These are phyloP conservation scores for Penicillium sp. DNA, from an alignment of 2,329 filamentous ascomycete species.

Conservation along the genomic window DNA sequence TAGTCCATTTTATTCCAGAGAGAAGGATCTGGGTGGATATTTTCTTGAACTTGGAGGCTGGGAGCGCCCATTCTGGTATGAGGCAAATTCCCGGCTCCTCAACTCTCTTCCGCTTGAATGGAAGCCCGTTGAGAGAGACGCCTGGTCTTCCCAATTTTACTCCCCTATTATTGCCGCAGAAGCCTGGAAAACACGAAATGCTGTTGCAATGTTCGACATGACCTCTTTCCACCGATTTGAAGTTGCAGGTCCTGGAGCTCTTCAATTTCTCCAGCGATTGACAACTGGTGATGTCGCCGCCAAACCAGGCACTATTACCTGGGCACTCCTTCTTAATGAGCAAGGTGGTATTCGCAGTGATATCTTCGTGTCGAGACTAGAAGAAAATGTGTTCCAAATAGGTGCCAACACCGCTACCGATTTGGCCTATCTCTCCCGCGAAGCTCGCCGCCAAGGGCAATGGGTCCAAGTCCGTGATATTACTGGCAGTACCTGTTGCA, in stretches of 20 bases:
- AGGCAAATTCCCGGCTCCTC: conserved; percentile 59
- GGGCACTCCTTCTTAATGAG: conserved; percentile 60
- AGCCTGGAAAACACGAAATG: conserved; percentile 68
- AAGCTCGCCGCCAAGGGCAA: conserved; percentile 56
- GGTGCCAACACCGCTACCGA: conserved; percentile 62
- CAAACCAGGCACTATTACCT: conserved; percentile 57
- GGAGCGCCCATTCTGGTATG: conserved; percentile 68
- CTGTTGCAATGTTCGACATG: conserved; percentile 67
- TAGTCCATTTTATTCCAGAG: conserved; percentile 62
- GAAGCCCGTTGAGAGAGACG: conserved; percentile 60
- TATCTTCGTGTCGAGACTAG: conserved; percentile 59
- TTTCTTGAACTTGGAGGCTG: conserved; percentile 65
- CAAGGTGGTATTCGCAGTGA: conserved; percentile 62
- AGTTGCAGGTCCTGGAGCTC: conserved; percentile 61
- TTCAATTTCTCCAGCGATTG: conserved; percentile 59
- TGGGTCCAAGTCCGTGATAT: conserved; percentile 62
- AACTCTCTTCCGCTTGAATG: conserved; percentile 57
- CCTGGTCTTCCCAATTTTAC: conserved; percentile 62
- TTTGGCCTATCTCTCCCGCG: conserved; percentile 57
- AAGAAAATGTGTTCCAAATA: conserved; percentile 54
- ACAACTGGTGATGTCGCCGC: conserved; percentile 43
- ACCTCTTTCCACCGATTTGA: conserved; percentile 64
- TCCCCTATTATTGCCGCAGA: conserved; percentile 64
- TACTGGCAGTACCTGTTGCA: conserved; percentile 63
- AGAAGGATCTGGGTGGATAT: conserved; percentile 55